Evolutionary conservation across 768 basidiomycete species (phyloP).

Genomic region (Termitomyces sp.): DNA sequence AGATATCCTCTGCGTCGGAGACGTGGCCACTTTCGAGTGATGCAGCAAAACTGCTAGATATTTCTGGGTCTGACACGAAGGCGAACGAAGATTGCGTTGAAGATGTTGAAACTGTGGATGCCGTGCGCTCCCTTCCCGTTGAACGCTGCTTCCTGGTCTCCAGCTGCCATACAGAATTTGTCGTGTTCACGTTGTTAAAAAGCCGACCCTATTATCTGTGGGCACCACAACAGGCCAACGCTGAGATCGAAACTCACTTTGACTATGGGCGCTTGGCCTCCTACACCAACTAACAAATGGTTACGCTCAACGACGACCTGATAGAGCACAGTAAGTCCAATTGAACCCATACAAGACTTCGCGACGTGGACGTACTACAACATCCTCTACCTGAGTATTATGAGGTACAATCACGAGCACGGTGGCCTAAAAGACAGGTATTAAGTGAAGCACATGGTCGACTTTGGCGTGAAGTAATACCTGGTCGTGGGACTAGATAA

Average conservation of each 20-base stretch:
- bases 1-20: slow-evolving; percentile 69
- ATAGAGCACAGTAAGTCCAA: not conserved
- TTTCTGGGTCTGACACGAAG: slow-evolving; percentile 79
- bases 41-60: slow-evolving; percentile 81
- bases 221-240: not conserved
- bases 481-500: slow-evolving; percentile 81
- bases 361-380: slow-evolving; percentile 39
- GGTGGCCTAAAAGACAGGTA: slow-evolving; percentile 53
- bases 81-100: slow-evolving; percentile 83
- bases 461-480: slow-evolving; percentile 32
- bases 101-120: slow-evolving; percentile 68
- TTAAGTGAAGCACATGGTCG: slow-evolving; percentile 9
- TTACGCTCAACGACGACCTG: slow-evolving; percentile 74
- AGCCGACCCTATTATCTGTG: slow-evolving; percentile 57
- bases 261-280: slow-evolving; percentile 64
- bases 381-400: slow-evolving; percentile 67
- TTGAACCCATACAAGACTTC: not conserved
- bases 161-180: slow-evolving; percentile 75
- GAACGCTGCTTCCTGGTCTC: slow-evolving; percentile 59
- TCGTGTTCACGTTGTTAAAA: slow-evolving; percentile 65
- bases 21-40: slow-evolving; percentile 72
- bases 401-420: slow-evolving; percentile 73
- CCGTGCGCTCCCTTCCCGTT: slow-evolving; percentile 67
- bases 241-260: slow-evolving; percentile 47
- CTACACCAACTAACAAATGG: slow-evolving; percentile 70